Evolutionary conservation across 2,329 filamentous ascomycete species (phyloP).

Genomic region (Bipolaris gigantea): DNA sequence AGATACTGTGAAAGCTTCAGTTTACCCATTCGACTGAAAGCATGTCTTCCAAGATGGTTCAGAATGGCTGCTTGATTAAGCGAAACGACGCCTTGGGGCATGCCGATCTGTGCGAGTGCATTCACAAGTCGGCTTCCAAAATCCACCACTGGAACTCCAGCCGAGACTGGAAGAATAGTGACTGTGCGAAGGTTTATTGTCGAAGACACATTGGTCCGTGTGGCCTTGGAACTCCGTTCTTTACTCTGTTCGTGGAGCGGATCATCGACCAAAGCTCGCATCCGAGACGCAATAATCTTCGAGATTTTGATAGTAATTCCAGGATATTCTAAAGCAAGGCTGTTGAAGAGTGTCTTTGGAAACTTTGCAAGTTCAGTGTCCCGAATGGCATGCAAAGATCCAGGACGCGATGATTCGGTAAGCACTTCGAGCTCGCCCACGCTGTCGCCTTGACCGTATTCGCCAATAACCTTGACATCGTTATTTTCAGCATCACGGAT

Average conservation of each 20-base stretch:
- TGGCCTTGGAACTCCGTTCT: conserved; percentile 61
- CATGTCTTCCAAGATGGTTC: conserved; percentile 92
- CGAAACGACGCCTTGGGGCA: conserved; percentile 85
- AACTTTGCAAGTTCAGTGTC: conserved; percentile 97
- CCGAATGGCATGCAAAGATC: conserved; percentile 90
- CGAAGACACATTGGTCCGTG: conserved; percentile 70
- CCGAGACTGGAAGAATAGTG: conserved; percentile 84
- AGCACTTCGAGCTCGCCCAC: conserved; percentile 96
- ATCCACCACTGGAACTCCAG: conserved; percentile 90
- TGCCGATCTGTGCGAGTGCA: conserved; percentile 85
- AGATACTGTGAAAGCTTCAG: conserved; percentile 94
- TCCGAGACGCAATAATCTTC: conserved; percentile 94
- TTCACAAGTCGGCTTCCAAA: conserved; percentile 89
- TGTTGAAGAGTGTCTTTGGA: conserved; percentile 94
- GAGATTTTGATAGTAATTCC: conserved; percentile 99
- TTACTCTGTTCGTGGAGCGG: conserved; percentile 68
- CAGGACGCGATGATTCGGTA: conserved; percentile 88
- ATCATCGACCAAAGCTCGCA: conserved; percentile 85
- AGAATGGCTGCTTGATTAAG: conserved; percentile 92
- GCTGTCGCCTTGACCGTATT: conserved; percentile 96
- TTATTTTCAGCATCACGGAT: conserved; percentile 81
- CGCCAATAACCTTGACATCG: conserved; percentile 81
- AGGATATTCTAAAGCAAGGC: conserved; percentile 92
- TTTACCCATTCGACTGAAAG: conserved; percentile 97
- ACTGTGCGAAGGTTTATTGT: conserved; percentile 92